A percentile compares a stretch with the other conserved stretches of the same genome.
These are phyloP conservation scores for Zygoascus tannicola DNA, from an alignment of 805 yeast species.

Conservation along the genomic window DNA sequence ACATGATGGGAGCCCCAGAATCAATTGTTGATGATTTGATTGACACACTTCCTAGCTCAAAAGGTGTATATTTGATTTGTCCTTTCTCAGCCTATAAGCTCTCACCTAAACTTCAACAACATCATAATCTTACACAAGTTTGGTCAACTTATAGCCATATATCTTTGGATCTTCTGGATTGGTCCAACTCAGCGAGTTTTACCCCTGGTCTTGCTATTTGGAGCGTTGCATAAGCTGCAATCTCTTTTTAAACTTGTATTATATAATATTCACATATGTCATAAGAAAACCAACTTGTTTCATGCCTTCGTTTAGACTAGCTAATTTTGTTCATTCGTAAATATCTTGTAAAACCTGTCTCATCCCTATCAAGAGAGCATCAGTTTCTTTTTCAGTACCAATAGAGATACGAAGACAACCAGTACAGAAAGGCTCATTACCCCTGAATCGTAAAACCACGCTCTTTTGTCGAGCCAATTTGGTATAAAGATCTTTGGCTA, in stretches of 20 bases:
- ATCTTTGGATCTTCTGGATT: slow-evolving; percentile 69
- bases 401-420: slow-evolving; percentile 84
- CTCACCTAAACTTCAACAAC: not conserved
- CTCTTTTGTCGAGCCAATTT: slow-evolving; percentile 60
- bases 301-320: not conserved
- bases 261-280: not conserved
- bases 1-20: slow-evolving; percentile 40
- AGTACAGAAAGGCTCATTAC: slow-evolving; percentile 76
- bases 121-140: slow-evolving; percentile 9
- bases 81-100: slow-evolving; percentile 27
- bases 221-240: slow-evolving; percentile 8
- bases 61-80: slow-evolving; percentile 28
- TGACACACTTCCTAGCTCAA: slow-evolving; percentile 7
- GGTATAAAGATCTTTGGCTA: slow-evolving; percentile 60
- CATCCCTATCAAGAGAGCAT: slow-evolving; percentile 43
- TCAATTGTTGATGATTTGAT: slow-evolving; percentile 23
- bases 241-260: not conserved
- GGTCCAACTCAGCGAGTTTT: slow-evolving; percentile 36
- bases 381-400: slow-evolving; percentile 75
- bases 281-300: too few species aligned
- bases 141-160: slow-evolving; percentile 37
- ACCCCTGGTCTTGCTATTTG: slow-evolving; percentile 43
- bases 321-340: not conserved
- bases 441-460: slow-evolving; percentile 87
- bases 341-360: slow-evolving; percentile 15